phyloP scores from a whole-genome alignment of 1,139 yeast species.

The Candida pseudoviswanathii region DNA sequence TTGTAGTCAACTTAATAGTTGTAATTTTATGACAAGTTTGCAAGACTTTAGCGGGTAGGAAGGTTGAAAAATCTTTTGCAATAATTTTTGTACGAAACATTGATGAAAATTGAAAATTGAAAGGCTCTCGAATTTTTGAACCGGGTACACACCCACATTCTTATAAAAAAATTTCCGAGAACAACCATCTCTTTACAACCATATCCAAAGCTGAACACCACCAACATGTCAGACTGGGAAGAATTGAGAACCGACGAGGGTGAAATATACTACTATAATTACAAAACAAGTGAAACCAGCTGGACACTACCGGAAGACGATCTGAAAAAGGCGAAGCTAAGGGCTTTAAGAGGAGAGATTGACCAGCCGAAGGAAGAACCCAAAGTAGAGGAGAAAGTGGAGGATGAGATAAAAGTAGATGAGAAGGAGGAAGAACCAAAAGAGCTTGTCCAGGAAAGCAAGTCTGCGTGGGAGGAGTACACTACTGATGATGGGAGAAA shows the following conservation, averaged over 20 bases:
- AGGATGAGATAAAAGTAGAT: neutral
- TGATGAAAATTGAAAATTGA: neutral
- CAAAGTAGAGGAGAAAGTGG: neutral
- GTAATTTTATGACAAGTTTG: too few species aligned
- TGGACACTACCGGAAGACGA: slow-evolving; percentile 78
- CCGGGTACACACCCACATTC: neutral
- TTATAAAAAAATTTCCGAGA: neutral
- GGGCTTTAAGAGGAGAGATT: too few species aligned
- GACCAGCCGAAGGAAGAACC: neutral
- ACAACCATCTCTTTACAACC: neutral
- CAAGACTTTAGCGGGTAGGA: neutral
- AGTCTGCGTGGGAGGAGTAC: slow-evolving; percentile 58
- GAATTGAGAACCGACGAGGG: slow-evolving; percentile 67
- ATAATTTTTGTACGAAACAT: neutral
- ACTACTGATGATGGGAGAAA: slow-evolving; percentile 68
- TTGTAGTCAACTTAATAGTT: too few species aligned
- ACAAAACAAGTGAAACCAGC: slow-evolving; percentile 65
- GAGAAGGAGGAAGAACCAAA: neutral
- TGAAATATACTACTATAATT: slow-evolving; percentile 69
- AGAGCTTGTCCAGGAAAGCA: neutral
- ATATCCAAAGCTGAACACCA: too few species aligned
- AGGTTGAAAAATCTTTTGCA: neutral
- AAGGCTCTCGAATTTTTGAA: neutral
- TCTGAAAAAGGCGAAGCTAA: neutral
- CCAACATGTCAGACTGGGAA: slow-evolving; percentile 52